Conservation (phyloP, 2,329 filamentous ascomycete genomes). For the Hawksworthiomyces lignivorus region DNA sequence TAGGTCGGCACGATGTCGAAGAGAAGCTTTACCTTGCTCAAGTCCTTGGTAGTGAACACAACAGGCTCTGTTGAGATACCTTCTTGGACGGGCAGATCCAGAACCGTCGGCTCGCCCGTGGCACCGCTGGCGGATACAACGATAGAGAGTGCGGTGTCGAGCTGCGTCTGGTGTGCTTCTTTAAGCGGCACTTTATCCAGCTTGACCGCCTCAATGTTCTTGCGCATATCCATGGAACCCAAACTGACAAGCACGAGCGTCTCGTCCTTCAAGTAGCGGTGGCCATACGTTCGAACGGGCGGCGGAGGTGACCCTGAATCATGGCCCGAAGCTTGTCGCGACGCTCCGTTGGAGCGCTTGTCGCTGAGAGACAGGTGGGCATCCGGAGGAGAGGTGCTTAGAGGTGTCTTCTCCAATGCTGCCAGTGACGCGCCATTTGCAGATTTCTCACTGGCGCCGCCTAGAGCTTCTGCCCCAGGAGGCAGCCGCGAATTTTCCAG, state of each 20-base stretch:
- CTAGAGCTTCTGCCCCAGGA: constrained; percentile 18
- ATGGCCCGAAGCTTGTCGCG: constrained; percentile 36
- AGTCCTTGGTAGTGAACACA: constrained; percentile 73
- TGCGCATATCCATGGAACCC: constrained; percentile 90
- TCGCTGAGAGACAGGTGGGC: constrained; percentile 52
- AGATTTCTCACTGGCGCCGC: neutral
- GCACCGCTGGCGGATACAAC: constrained; percentile 83
- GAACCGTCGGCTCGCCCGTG: constrained; percentile 75
- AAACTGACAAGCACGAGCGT: constrained; percentile 87
- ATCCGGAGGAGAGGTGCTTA: constrained; percentile 37
- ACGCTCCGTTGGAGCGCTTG: constrained; percentile 43
- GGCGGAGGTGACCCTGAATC: constrained; percentile 34
- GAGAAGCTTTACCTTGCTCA: constrained; percentile 74
- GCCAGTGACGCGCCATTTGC: neutral
- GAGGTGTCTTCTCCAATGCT: constrained; percentile 5
- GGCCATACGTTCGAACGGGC: constrained; percentile 89
- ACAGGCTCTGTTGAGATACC: constrained; percentile 92
- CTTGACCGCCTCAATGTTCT: constrained; percentile 69
- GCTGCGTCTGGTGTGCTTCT: constrained; percentile 83
- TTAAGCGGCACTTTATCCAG: constrained; percentile 82
- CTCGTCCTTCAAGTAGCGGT: constrained; percentile 84
- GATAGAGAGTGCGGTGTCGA: constrained; percentile 88
- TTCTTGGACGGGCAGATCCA: constrained; percentile 89
- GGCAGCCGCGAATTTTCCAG: constrained; percentile 39
- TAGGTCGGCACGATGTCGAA: constrained; percentile 97